Percentiles rank a stretch among this genome's conserved stretches.
These are phyloP conservation scores for Phytopythium litorale DNA, from an alignment of 352 stramenopile genomes.

Conservation along the genomic window DNA sequence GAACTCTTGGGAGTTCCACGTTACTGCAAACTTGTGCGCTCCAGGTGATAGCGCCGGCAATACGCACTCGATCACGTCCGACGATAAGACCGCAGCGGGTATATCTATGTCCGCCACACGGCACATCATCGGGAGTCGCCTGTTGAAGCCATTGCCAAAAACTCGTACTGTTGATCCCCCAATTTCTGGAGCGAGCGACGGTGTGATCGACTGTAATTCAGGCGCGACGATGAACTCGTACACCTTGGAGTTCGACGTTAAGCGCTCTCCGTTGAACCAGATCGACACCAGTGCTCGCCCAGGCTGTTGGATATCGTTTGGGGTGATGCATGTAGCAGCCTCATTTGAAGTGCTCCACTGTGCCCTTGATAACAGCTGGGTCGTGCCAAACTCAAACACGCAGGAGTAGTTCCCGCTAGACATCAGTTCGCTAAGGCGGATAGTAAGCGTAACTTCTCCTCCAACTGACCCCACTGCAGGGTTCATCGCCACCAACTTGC, in stretches of 20 bases:
- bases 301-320: neutral
- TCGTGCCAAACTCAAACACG: conserved; percentile 16
- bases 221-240: conserved; percentile 19
- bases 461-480: conserved; percentile 13
- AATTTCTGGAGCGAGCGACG: conserved; percentile 13
- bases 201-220: conserved; percentile 14
- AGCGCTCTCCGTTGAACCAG: conserved; percentile 28
- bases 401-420: conserved; percentile 18
- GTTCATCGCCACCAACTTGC: conserved; percentile 23
- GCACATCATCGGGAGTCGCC: conserved; percentile 13
- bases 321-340: conserved; percentile 7
- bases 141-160: conserved; percentile 13
- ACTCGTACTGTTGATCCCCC: conserved; percentile 18
- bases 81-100: conserved; percentile 11
- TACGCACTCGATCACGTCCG: conserved; percentile 23
- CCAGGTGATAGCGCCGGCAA: conserved; percentile 17
- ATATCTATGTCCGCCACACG: conserved; percentile 14
- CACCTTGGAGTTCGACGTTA: conserved; percentile 21
- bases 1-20: conserved; percentile 36
- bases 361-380: conserved; percentile 12
- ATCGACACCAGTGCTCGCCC: conserved; percentile 19
- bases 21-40: conserved; percentile 28
- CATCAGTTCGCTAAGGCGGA: conserved; percentile 14
- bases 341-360: conserved; percentile 4
- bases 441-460: conserved; percentile 19